Evolutionary conservation across 2,329 filamentous ascomycete genomes (phyloP).

Genomic region (Beauveria sp.): DNA sequence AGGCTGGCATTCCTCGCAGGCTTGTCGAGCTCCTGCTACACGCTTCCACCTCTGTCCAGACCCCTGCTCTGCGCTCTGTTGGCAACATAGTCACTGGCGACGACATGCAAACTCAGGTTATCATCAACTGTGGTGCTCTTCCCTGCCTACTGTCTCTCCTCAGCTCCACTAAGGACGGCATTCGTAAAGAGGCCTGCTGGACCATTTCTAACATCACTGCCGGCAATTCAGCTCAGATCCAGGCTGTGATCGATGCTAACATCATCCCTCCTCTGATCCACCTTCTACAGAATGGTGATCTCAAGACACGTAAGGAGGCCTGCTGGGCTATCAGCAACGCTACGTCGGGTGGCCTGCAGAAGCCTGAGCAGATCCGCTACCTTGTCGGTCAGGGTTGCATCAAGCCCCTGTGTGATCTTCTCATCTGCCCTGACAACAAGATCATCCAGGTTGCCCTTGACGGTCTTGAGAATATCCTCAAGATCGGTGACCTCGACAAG

Average conservation of each 20-base stretch:
- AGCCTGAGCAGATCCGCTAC: conserved; percentile 97
- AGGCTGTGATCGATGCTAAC: conserved; percentile 91
- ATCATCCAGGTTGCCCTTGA: conserved; percentile 98
- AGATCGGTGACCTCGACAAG: conserved; percentile 98
- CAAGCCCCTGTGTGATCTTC: conserved; percentile 90
- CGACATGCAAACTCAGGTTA: conserved; percentile 97
- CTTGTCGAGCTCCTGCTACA: conserved; percentile 97
- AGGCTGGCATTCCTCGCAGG: conserved; percentile 92
- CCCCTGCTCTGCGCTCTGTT: conserved; percentile 90
- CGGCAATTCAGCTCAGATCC: conserved; percentile 95
- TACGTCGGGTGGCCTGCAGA: conserved; percentile 93
- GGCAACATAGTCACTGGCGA: conserved; percentile 99
- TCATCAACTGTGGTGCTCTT: conserved; percentile 95
- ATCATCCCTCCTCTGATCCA: conserved; percentile 96
- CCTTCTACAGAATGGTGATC: conserved; percentile 89
- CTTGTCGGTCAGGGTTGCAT: conserved; percentile 91
- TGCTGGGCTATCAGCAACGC: conserved; percentile 99
- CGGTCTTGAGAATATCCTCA: conserved; percentile 97
- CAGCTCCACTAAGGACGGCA: conserved; percentile 96
- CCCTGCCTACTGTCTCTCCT: conserved; percentile 87
- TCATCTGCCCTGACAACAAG: conserved; percentile 97
- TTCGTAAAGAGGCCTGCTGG: conserved; percentile 99
- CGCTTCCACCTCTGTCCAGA: conserved; percentile 95
- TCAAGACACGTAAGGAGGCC: conserved; percentile 98
- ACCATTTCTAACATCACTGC: conserved; percentile 99